Evolutionary conservation across 1,139 yeast genomes (phyloP), one percentile per base, ranked within the genome.

Genomic region (Sugiyamaella grinbergsii): DNA sequence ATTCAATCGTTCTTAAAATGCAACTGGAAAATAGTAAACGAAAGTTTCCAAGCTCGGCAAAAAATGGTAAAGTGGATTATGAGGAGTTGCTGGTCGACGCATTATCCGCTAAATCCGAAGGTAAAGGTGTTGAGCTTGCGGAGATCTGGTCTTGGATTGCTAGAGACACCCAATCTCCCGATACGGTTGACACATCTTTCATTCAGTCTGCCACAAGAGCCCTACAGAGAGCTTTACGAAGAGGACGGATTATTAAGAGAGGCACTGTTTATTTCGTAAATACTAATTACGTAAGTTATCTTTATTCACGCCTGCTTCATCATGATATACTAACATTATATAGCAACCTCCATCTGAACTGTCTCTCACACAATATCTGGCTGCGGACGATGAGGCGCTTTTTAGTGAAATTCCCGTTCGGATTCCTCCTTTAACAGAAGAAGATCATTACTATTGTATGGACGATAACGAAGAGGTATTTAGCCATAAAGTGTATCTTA

Each of bases 331-430:
- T 28, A 28, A 41, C 51, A n/a, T 20, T 7, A 60, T 53, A 33
- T 64, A 61, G 55, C 71, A 67, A 54, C 70, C 71, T 15, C 67
- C 71, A 1, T 61, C 69, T 0, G 72, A 69, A 53, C 54, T 65
- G 44, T 61, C 70, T n/a, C 59, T 70, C 24, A 58, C 67, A 5
- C 70, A 69, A 53, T 63, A 66, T 41, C 58, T 70, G 34, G 63
- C 70, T n/a, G 68, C 69, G 1, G 68, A 65, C 51, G 73, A 70
- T 51, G 67, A 67, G 31, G 71, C 70, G 19, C 60, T 69, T 63
- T 70, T 70, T 52, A 58, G 64, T 37, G 67, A 64, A 38, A 65
- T 67, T 47, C 66, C 71, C 8, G 60, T 67, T 53, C 59, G 70
- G 16, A 62, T 70, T 29, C 69, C 70, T 5, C 66, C 68, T 1